Evolutionary conservation across 306 rosid genomes (phyloP).

Genomic region (Casuarina cunninghamiana): DNA sequence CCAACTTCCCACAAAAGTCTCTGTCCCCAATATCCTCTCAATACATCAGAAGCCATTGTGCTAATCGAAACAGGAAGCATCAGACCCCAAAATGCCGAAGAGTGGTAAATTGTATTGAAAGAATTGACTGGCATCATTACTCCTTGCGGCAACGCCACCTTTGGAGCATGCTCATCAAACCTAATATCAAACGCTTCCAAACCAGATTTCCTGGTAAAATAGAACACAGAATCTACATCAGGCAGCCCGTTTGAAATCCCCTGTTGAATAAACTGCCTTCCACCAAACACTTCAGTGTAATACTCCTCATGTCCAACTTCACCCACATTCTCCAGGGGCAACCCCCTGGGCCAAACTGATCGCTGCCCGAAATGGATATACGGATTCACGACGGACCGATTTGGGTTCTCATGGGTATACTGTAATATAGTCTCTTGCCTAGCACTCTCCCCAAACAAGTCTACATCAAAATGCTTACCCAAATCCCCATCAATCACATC

Average conservation of each 20-base stretch:
- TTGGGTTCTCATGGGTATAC: slow-evolving; percentile 84
- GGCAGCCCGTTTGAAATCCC: slow-evolving; percentile 93
- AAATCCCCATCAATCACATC: slow-evolving; percentile 85
- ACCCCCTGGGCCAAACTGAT: slow-evolving; percentile 97
- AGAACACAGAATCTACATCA: slow-evolving; percentile 94
- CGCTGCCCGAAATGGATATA: slow-evolving; percentile 97
- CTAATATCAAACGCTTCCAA: slow-evolving; percentile 78
- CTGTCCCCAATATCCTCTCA: slow-evolving; percentile 99
- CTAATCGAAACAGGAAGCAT: slow-evolving; percentile 99
- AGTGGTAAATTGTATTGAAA: slow-evolving; percentile 84
- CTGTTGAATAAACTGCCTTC: slow-evolving; percentile 94
- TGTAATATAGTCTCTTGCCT: slow-evolving; percentile 85
- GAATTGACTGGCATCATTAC: slow-evolving; percentile 88
- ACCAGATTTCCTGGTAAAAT: slow-evolving; percentile 81
- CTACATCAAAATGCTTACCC: slow-evolving; percentile 89
- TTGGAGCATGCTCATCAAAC: slow-evolving; percentile 81
- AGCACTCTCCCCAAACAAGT: slow-evolving; percentile 77
- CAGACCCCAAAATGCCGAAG: slow-evolving; percentile 92
- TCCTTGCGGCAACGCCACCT: slow-evolving; percentile 94
- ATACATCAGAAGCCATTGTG: slow-evolving; percentile 90
- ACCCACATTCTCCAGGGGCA: slow-evolving; percentile 93
- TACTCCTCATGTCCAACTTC: slow-evolving; percentile 84
- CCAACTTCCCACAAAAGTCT: slow-evolving; percentile 97
- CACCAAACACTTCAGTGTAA: slow-evolving; percentile 85
- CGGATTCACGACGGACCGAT: slow-evolving; percentile 78